Evolutionary conservation across 805 yeast genomes (phyloP).

Genomic region (Candida chauliodis): DNA sequence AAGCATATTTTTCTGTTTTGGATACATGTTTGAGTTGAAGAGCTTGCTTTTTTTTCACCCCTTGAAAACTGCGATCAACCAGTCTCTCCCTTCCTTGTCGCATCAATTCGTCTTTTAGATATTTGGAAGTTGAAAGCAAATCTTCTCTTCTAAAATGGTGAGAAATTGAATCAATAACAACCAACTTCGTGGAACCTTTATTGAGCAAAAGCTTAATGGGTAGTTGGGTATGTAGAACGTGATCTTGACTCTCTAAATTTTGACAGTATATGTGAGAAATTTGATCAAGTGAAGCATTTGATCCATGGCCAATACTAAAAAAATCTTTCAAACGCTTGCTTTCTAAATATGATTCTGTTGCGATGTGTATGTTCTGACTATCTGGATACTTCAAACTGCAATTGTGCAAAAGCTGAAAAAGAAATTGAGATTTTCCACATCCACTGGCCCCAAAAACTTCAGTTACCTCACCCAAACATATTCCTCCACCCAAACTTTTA

Average conservation of each 20-base stretch:
- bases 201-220: slow-evolving; percentile 44
- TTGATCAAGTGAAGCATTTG: slow-evolving; percentile 22
- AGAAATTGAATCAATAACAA: slow-evolving; percentile 78
- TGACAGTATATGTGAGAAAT: slow-evolving; percentile 56
- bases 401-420: slow-evolving; percentile 60
- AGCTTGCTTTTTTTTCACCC: slow-evolving; percentile 14
- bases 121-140: slow-evolving; percentile 31
- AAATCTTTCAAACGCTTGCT: slow-evolving; percentile 51
- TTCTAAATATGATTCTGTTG: slow-evolving; percentile 74
- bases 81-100: slow-evolving; percentile 16
- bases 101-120: slow-evolving; percentile 22
- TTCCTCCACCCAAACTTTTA: slow-evolving; percentile 23
- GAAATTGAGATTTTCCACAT: slow-evolving; percentile 80
- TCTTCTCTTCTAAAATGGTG: slow-evolving; percentile 72
- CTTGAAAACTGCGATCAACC: slow-evolving; percentile 12
- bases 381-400: slow-evolving; percentile 37
- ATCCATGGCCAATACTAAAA: slow-evolving; percentile 14
- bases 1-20: slow-evolving; percentile 19
- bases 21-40: slow-evolving; percentile 20
- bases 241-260: slow-evolving; percentile 72
- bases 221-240: slow-evolving; percentile 63
- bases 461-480: slow-evolving; percentile 37
- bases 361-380: slow-evolving; percentile 51
- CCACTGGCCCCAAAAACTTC: slow-evolving; percentile 86
- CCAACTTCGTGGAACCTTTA: slow-evolving; percentile 42